These are phyloP conservation scores for Hanseniaspora meyeri DNA, from an alignment of 805 yeast species.

Conservation along the genomic window DNA sequence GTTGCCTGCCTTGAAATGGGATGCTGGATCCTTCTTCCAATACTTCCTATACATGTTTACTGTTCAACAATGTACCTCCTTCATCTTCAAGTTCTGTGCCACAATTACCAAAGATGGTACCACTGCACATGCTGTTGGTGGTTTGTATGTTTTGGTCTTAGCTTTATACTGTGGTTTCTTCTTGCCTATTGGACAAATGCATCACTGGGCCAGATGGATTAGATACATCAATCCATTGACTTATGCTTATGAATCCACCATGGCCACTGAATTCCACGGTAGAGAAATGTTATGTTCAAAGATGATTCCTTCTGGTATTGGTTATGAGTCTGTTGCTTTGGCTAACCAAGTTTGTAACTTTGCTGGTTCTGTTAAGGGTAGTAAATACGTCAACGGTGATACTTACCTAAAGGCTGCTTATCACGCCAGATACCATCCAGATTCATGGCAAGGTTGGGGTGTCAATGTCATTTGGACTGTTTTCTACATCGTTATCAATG, in stretches of 20 bases:
- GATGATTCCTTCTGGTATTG: conserved; percentile 43
- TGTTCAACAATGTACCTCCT: conserved; percentile 41
- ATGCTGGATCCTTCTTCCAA: conserved; percentile 46
- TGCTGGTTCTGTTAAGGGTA: conserved; percentile 40
- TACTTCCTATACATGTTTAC: conserved; percentile 36
- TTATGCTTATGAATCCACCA: conserved; percentile 41
- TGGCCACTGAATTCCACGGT: conserved; percentile 46
- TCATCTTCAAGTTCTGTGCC: conserved; percentile 43
- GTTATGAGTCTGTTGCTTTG: conserved; percentile 34
- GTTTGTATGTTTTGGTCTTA: conserved; percentile 42
- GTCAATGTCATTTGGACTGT: conserved; percentile 38
- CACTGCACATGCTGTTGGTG: conserved; percentile 45
- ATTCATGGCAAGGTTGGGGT: conserved; percentile 56
- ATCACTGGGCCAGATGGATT: conserved; percentile 53
- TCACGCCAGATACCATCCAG: conserved; percentile 31
- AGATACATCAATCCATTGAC: conserved; percentile 38
- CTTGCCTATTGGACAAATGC: conserved; percentile 35
- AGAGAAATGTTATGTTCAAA: conserved; percentile 40
- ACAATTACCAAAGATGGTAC: conserved; percentile 41
- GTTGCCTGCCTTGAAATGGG: conserved; percentile 38
- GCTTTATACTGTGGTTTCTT: conserved; percentile 48
- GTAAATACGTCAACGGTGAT: conserved; percentile 34
- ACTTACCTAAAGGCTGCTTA: conserved; percentile 32
- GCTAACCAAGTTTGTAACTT: conserved; percentile 39
- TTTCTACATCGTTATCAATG: conserved; percentile 27